Conservation (phyloP, 805 yeast genomes). For the Tetrapisispora fleetii region DNA sequence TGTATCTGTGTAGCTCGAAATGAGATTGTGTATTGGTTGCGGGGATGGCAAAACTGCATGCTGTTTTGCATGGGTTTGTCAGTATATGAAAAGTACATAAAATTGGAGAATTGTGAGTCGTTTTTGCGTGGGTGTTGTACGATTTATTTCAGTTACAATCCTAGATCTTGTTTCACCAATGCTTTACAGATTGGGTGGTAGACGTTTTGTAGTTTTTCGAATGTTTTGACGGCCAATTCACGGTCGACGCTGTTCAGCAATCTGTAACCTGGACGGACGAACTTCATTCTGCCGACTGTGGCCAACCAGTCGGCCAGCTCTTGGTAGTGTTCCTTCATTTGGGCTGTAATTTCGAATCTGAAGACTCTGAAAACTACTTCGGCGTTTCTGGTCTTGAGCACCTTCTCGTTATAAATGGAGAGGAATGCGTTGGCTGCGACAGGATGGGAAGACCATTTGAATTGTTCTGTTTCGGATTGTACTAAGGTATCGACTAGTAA, state of each 20-base stretch:
- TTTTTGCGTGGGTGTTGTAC: too few species aligned
- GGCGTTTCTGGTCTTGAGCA: conserved; percentile 54
- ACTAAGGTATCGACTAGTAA: conserved; percentile 67
- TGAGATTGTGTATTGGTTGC: too few species aligned
- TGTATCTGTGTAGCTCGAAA: too few species aligned
- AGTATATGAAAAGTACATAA: too few species aligned
- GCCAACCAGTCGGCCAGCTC: conserved; percentile 76
- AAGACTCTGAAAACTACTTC: conserved; percentile 77
- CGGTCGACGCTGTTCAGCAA: conserved; percentile 55
- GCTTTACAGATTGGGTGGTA: conserved; percentile 83
- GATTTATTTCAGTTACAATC: conserved; percentile 27
- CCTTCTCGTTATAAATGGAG: conserved; percentile 31
- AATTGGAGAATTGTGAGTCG: too few species aligned
- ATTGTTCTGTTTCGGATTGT: conserved; percentile 28
- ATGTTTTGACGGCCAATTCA: conserved; percentile 55
- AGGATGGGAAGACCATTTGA: conserved; percentile 30
- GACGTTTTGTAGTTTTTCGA: conserved; percentile 42
- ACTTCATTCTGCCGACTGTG: conserved; percentile 90
- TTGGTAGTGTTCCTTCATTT: conserved; percentile 36
- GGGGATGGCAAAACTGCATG: too few species aligned
- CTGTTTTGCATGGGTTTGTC: too few species aligned
- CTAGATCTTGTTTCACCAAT: conserved; percentile 77
- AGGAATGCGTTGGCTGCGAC: conserved; percentile 32
- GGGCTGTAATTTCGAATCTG: conserved; percentile 51
- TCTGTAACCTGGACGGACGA: conserved; percentile 77